These are phyloP conservation scores for Plectosphaerella cucumerina DNA, from an alignment of 2,329 filamentous ascomycete species.

Conservation along the genomic window DNA sequence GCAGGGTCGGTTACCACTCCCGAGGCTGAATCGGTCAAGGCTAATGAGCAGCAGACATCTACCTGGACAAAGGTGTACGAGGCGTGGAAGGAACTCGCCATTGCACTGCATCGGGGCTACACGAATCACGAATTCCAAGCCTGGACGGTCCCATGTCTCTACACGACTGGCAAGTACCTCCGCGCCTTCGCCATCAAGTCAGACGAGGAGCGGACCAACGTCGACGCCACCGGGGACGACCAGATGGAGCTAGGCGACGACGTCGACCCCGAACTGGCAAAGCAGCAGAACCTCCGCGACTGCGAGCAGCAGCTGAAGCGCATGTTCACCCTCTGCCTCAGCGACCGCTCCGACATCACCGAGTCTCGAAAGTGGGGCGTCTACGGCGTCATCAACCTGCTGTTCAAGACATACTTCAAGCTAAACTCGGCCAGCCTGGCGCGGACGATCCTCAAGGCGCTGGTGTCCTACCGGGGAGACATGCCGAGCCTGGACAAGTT, in stretches of 20 bases:
- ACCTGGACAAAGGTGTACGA: slow-evolving; percentile 83
- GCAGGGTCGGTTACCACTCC: slow-evolving; percentile 19
- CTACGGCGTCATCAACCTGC: slow-evolving; percentile 88
- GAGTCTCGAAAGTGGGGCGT: slow-evolving; percentile 97
- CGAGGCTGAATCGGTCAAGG: not conserved
- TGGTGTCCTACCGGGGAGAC: slow-evolving; percentile 72
- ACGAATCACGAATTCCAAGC: slow-evolving; percentile 71
- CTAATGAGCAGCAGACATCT: slow-evolving; percentile 21
- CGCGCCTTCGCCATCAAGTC: slow-evolving; percentile 87
- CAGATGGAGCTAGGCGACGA: slow-evolving; percentile 63
- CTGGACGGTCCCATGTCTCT: slow-evolving; percentile 91
- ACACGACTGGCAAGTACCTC: slow-evolving; percentile 81
- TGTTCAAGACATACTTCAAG: slow-evolving; percentile 99
- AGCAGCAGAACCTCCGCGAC: slow-evolving; percentile 84
- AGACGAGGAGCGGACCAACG: slow-evolving; percentile 61
- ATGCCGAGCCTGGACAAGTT: slow-evolving; percentile 78
- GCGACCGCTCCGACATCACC: slow-evolving; percentile 82
- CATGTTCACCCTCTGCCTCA: slow-evolving; percentile 86
- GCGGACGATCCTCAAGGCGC: slow-evolving; percentile 81
- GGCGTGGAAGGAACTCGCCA: slow-evolving; percentile 81
- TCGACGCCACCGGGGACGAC: slow-evolving; percentile 27
- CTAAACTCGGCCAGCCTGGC: slow-evolving; percentile 85
- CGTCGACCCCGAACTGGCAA: slow-evolving; percentile 69
- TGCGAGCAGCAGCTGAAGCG: slow-evolving; percentile 86
- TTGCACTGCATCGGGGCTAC: slow-evolving; percentile 75